These are phyloP conservation scores for Ettlia oleoabundans DNA, from an alignment of 139 green algal species.

Conservation along the genomic window DNA sequence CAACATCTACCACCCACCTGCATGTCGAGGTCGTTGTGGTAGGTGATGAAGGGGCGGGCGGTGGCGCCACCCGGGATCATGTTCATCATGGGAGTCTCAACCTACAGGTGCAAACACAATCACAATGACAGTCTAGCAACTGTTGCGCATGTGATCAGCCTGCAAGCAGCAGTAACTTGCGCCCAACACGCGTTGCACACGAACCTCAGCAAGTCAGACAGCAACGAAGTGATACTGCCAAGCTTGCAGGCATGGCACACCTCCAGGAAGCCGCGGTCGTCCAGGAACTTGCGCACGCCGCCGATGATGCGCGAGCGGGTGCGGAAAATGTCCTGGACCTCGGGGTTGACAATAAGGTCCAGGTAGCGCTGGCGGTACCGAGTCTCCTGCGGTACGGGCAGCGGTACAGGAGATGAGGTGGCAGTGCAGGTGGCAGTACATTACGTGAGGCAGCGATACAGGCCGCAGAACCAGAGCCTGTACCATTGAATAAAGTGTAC, in stretches of 20 bases:
- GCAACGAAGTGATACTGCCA: too few relatives aligned
- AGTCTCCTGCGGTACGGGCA: conserved; percentile 92
- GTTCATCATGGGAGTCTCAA: conserved; percentile 95
- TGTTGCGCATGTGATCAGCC: too few relatives aligned
- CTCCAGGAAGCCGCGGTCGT: conserved; percentile 94
- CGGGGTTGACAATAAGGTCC: conserved; percentile 94
- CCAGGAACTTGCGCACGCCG: conserved; percentile 91
- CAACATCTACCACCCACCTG: conserved; percentile 9
- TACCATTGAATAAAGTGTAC: too few relatives aligned
- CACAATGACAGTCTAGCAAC: too few relatives aligned
- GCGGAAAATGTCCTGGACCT: conserved; percentile 82
- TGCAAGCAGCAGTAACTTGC: too few relatives aligned
- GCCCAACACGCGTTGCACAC: too few relatives aligned
- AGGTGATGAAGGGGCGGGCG: conserved; percentile 94
- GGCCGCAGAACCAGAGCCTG: too few relatives aligned
- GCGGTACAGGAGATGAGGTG: too few relatives aligned
- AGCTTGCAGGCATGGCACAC: conserved; percentile 19
- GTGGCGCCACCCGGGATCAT: conserved; percentile 93
- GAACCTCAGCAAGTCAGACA: too few relatives aligned
- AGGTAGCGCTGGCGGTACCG: conserved; percentile 97
- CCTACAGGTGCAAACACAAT: too few relatives aligned
- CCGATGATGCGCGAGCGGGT: conserved; percentile 84
- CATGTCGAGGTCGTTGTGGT: conserved; percentile 99
- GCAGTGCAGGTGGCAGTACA: conserved; percentile 32
- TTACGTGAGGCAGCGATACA: too few relatives aligned